A percentile compares a stretch with the other conserved stretches of the same genome.
phyloP scores from a whole-genome alignment of 208 protist genomes.

The Leishmania aethiopica region DNA sequence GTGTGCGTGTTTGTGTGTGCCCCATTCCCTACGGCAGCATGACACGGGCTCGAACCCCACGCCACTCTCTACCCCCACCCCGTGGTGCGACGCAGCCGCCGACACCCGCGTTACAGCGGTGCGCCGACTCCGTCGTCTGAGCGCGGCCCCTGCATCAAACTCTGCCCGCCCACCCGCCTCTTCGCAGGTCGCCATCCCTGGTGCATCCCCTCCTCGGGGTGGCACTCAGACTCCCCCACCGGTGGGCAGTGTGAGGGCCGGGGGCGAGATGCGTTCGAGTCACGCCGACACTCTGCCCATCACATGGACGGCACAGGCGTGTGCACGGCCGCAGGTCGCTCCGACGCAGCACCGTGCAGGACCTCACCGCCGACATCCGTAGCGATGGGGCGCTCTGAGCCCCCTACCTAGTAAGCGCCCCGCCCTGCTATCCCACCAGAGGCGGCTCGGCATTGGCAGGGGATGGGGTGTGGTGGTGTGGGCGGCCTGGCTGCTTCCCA shows the following conservation, averaged over 20 bases:
- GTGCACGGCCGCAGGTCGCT: background rate
- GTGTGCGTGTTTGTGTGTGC: no score
- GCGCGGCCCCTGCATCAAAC: background rate
- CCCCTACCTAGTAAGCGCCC: background rate
- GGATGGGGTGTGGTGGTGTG: no score
- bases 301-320: background rate
- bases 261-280: background rate
- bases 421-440: no score
- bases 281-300: background rate
- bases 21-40: no score
- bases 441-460: no score
- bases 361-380: background rate
- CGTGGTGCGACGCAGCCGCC: no score
- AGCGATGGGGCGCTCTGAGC: background rate
- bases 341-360: background rate
- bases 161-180: no score
- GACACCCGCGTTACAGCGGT: no score
- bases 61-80: no score
- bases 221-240: background rate
- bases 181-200: background rate
- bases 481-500: no score
- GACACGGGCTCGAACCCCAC: no score
- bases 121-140: no score
- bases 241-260: background rate
- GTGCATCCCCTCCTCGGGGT: background rate